Evolutionary conservation across 2,329 filamentous ascomycete species (phyloP), one percentile per base, ranked within the genome.

Genomic region (Nemania diffusa): DNA sequence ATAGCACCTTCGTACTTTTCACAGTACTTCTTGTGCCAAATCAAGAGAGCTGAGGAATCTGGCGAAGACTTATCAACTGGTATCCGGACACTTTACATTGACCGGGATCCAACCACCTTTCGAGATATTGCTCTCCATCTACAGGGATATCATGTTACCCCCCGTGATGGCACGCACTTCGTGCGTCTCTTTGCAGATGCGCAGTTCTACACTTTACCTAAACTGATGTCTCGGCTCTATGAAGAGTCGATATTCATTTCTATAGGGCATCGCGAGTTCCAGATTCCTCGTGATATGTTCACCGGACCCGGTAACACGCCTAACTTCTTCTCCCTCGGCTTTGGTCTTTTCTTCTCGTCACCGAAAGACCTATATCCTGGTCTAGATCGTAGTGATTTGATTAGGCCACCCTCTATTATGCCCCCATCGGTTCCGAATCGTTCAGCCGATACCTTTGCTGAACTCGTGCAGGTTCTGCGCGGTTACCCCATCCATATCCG

Each of bases 1-100:
- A n/a, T 64, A 97, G 95, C 94, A 75, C 95, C 95, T 65, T 97
- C 94, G 57, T 97, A 97, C 80, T 97, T 98, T 81, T 97, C 95
- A 22, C 91, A 93, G 73, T 97, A 96, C 82, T 98, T 98, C 79
- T 86, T 90, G 73, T 92, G 92, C 74, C 94, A 97, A 81, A 81
- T 97, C 46, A 86, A 87, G 64, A 81, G 84, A 72, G 90, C 87
- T 56, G 85, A 89, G 67, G 84, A 87, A 53, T 85, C 85, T 63
- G 87, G 87, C 65, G 84, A 88, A 62, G 85, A 87, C 62, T 65
- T 80, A 5, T 78, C 75, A 44, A 71, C 75, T 5, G 79, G 81
- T 53, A 83, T 97, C 65, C 90, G 91, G 72, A 97, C 95, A 0
- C 84, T 98, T 6, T 97, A 97, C 81, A 97, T 98, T 75, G 95